These are phyloP conservation scores for Chrysoporthe puriensis DNA, from an alignment of 2,329 filamentous ascomycete genomes.

Conservation along the genomic window DNA sequence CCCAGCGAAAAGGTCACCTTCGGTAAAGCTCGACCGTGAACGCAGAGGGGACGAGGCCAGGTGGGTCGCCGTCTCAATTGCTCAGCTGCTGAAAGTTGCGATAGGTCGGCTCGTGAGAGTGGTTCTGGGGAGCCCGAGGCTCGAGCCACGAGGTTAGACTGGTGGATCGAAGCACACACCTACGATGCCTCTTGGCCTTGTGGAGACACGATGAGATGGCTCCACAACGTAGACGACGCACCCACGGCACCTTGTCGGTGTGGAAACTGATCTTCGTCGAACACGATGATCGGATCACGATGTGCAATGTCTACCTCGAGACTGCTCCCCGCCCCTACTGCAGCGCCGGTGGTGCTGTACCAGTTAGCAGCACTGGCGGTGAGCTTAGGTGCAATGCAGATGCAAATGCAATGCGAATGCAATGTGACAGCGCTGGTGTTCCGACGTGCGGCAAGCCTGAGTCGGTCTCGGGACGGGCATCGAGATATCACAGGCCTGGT, in stretches of 20 bases:
- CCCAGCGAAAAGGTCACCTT: slow-evolving; percentile 1
- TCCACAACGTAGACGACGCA: background rate
- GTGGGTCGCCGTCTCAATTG: slow-evolving; percentile 4
- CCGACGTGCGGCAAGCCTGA: slow-evolving; percentile 2
- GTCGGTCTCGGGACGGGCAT: background rate
- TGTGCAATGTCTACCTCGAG: background rate
- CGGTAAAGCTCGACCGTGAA: background rate
- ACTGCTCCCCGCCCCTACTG: slow-evolving; percentile 3
- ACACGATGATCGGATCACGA: background rate
- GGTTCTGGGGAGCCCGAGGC: background rate
- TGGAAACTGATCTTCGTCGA: background rate
- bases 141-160: slow-evolving; percentile 10
- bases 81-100: background rate
- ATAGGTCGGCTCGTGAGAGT: slow-evolving; percentile 7
- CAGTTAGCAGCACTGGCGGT: background rate
- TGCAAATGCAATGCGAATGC: slow-evolving; percentile 14
- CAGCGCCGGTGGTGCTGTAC: background rate
- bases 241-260: background rate
- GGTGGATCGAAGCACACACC: slow-evolving; percentile 7
- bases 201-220: slow-evolving; percentile 1
- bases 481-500: background rate
- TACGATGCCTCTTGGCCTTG: background rate
- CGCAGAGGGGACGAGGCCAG: background rate
- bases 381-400: background rate
- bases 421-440: slow-evolving; percentile 4